A percentile compares a stretch with the other conserved stretches of the same genome.
These are phyloP conservation scores for Fraxinus albicans DNA, from an alignment of 305 asterid genomes.

Conservation along the genomic window DNA sequence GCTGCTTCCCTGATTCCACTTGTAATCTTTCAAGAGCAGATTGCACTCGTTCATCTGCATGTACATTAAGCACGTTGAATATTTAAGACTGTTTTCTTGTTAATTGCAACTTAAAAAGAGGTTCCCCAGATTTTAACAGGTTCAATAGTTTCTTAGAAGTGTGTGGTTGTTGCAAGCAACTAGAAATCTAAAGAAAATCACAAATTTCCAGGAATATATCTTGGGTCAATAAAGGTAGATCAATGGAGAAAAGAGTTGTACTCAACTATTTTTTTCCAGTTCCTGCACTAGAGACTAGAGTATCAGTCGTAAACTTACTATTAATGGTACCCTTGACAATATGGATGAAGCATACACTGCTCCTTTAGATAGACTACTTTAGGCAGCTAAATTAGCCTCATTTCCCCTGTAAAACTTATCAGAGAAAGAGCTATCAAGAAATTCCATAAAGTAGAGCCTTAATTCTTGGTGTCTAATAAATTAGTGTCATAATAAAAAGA, in stretches of 20 bases:
- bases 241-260: neutral
- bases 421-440: neutral
- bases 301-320: neutral
- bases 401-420: neutral
- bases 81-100: neutral
- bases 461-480: neutral
- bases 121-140: neutral
- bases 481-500: neutral
- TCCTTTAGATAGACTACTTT: neutral
- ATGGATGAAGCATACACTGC: neutral
- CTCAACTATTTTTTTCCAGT: neutral
- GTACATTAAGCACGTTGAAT: conserved; percentile 17
- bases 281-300: neutral
- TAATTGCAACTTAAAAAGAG: neutral
- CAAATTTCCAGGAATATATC: neutral
- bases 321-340: neutral
- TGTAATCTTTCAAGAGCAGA: conserved; percentile 66
- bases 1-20: conserved; percentile 84
- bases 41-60: conserved; percentile 75
- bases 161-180: neutral
- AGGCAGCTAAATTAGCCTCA: neutral
- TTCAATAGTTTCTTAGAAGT: neutral
- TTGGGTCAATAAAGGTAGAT: neutral
- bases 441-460: neutral
- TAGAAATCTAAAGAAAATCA: neutral